Evolutionary conservation across 108 stramenopile species (phyloP).

Genomic region (Nannochloropsis granulata): DNA sequence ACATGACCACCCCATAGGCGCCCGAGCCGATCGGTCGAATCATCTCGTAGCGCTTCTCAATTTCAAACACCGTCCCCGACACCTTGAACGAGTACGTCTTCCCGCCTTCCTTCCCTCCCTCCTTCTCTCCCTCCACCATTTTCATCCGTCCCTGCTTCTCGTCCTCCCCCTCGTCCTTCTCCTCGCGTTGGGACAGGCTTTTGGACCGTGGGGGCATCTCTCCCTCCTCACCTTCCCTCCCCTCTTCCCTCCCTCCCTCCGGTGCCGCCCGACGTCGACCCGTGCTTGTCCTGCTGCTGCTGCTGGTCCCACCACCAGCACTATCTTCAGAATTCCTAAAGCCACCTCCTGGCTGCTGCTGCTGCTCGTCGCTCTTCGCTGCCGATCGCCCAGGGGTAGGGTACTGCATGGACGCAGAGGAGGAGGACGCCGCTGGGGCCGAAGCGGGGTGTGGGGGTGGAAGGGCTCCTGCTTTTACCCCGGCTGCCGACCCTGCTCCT

Average conservation of each 20-base stretch:
- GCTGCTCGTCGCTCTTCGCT: not conserved
- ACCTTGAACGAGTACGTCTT: conserved; percentile 4
- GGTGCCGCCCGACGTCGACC: not conserved
- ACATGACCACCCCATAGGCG: conserved; percentile 96
- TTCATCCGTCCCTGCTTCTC: not conserved
- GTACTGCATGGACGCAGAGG: not conserved
- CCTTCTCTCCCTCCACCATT: not conserved
- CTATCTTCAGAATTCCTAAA: not conserved
- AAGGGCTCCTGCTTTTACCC: not conserved
- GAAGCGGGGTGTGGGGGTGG: not conserved
- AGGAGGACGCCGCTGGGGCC: not conserved
- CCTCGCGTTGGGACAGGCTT: not conserved
- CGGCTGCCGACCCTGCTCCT: not conserved
- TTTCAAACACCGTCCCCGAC: conserved; percentile 12
- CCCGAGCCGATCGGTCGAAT: conserved; percentile 68
- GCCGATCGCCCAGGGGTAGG: not conserved
- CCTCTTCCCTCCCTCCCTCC: not conserved
- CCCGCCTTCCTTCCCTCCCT: not conserved
- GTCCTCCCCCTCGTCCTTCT: not conserved
- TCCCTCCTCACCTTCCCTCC: not conserved
- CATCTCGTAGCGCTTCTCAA: conserved; percentile 14
- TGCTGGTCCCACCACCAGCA: not conserved
- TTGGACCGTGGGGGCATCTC: not conserved
- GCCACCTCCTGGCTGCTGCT: not conserved
- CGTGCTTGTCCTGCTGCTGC: not conserved